Evolutionary conservation across 2,329 filamentous ascomycete species (phyloP), one percentile per base, ranked within the genome.

Genomic region (Epichloe sp.): DNA sequence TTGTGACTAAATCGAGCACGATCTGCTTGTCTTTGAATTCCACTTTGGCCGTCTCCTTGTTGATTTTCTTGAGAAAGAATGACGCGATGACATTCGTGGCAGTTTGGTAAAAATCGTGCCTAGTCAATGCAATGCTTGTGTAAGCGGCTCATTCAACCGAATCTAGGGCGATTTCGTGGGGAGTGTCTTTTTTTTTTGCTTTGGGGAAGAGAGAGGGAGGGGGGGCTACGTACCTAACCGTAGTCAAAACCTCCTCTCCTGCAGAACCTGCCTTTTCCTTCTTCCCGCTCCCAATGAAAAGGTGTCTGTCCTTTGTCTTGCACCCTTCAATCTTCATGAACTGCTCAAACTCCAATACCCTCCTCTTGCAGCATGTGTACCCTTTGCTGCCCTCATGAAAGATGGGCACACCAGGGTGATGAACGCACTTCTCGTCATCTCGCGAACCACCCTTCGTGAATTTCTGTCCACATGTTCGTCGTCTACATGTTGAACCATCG

Each of bases 351-450:
- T 98, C 93, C 53, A 98, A 72, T 52, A 98, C 93, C 38, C 89
- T 79, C 60, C 88, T 77, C 78, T 97, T 97, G 72, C 93, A 98
- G 74, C 93, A 98, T 53, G 83, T 89, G 77, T 93, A 98, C 1
- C 93, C 93, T 73, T 98, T 98, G 71, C 88, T 95, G 37, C 93
- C 93, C 72, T 98, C 93, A 67, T 98, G 93, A 71, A 98, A 98
- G 58, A 98, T 84, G 23, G 93, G 88, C 21, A 78, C 80, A 4
- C 93, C 93, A 0, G 93, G 90, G 68, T 98, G 93, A 63, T 95
- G 84, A 45, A 87, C 76, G 65, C 93, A 98, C 54, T 80, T 75
- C 72, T 96, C 90, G 1, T 74, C 78, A 35, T 85, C 80, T 57
- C 86, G 73, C 36, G 71, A 67, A 43, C 72, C 64, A 0, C 78